Evolutionary conservation across 2,329 filamentous ascomycete genomes (phyloP), one percentile per base, ranked within the genome.

Genomic region (Tolypocladium tundrense): DNA sequence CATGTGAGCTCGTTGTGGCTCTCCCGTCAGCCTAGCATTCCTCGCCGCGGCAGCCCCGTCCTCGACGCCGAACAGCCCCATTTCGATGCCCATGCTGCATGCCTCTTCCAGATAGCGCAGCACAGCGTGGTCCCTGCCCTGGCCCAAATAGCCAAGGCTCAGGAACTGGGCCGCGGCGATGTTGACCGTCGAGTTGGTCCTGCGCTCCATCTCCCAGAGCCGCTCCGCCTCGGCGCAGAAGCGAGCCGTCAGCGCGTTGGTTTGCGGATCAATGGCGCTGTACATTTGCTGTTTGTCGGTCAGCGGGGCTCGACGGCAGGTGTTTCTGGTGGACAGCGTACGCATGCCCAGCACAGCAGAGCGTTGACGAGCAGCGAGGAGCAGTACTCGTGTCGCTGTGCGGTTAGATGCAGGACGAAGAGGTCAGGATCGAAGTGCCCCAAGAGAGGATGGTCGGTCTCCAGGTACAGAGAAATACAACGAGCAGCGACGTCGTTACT

Each of bases 391-490:
- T 56, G 51, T 16, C 58, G 57, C 4, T 62, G 57, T 16, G 58
- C 54, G 3, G 70, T 58, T 2, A 75, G 60, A 56, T 74, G 68
- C 11, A 62, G 53, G 16, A 75, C 58, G 48, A 76, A 73, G 0
- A 73, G 59, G 7, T 67, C 54, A 1, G 70, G 60, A 33, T 73
- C 65, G 48, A 76, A 76, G 0, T 70, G 60, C 2, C 71, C 72
- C 1, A 76, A 60, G 1, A 75, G 62, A 2, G 72, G 70, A 55
- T 75, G 70, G 35, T 76, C 72, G 8, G 69, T 71, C 45, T 66
- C 62, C 2, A 74, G 60, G 51, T 74, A 75, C 1, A 70, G 58
- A 1, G 71, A 72, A 7, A 75, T 69, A 14, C 66, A 65, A n/a
- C 61, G 61, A 1, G 68, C 69, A 3, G 69, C 67, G 13, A 69